Evolutionary conservation across 495 filamentous ascomycete genomes (phyloP).

Genomic region (Lasiosphaeria miniovina): DNA sequence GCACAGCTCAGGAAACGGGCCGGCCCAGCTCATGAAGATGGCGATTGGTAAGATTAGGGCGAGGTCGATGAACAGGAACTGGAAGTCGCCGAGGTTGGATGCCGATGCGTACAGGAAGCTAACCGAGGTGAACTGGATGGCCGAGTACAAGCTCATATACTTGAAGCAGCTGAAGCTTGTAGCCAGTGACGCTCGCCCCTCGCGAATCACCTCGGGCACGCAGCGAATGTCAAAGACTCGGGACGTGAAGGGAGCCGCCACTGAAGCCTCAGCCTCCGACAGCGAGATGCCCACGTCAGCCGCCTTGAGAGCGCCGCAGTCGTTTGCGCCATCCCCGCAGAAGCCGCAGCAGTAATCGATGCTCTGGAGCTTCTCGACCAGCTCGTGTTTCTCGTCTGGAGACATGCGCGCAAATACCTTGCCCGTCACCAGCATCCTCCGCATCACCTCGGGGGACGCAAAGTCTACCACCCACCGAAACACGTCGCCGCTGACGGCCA

Average conservation of each 20-base stretch:
- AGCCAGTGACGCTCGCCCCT: conserved; percentile 90
- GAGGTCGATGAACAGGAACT: conserved; percentile 96
- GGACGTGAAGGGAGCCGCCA: conserved; percentile 96
- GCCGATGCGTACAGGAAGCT: conserved; percentile 95
- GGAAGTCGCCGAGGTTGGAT: conserved; percentile 96
- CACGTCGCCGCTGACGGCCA: conserved; percentile 88
- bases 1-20: conserved; percentile 72
- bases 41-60: conserved; percentile 91
- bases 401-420: conserved; percentile 99
- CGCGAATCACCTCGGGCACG: conserved; percentile 90
- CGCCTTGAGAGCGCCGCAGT: conserved; percentile 95
- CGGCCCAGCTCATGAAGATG: conserved; percentile 98
- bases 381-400: conserved; percentile 96
- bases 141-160: conserved; percentile 98
- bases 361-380: conserved; percentile 95
- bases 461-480: conserved; percentile 96
- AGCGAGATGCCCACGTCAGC: conserved; percentile 98
- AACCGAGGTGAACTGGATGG: conserved; percentile 98
- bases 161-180: conserved; percentile 99
- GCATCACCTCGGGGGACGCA: conserved; percentile 71
- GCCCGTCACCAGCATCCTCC: conserved; percentile 81
- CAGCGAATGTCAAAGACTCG: conserved; percentile 95
- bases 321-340: conserved; percentile 97
- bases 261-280: conserved; percentile 96
- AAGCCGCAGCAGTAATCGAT: conserved; percentile 96